Evolutionary conservation across 108 stramenopile species (phyloP).

Genomic region (Nitzschia sp.): DNA sequence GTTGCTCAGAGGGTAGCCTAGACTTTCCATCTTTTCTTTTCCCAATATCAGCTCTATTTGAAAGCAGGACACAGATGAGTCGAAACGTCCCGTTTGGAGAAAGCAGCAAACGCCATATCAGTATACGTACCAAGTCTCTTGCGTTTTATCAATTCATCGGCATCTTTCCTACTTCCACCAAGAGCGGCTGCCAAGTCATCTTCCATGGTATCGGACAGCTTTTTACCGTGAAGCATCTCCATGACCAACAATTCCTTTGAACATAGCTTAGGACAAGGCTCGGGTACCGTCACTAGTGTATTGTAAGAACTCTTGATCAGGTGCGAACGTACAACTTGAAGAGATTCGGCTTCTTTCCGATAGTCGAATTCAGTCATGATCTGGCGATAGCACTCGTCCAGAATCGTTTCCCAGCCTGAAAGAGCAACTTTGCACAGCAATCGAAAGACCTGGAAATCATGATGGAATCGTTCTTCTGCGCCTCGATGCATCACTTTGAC

Average conservation of each 20-base stretch:
- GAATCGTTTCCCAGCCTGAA: conserved; percentile 69
- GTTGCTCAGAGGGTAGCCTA: neutral
- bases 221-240: conserved; percentile 64
- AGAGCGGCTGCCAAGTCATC: conserved; percentile 42
- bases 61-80: too few species aligned
- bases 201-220: conserved; percentile 56
- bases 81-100: neutral
- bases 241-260: conserved; percentile 68
- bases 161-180: conserved; percentile 39
- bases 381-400: conserved; percentile 62
- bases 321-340: conserved; percentile 49
- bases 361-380: conserved; percentile 81
- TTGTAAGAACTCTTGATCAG: conserved; percentile 40
- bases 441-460: conserved; percentile 71
- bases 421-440: conserved; percentile 67
- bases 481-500: conserved; percentile 76
- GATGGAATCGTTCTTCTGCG: conserved; percentile 57
- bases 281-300: conserved; percentile 32
- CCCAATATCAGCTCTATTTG: conserved; percentile 39
- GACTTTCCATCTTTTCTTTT: conserved; percentile 16
- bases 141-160: conserved; percentile 37
- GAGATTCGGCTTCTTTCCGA: conserved; percentile 48
- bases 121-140: conserved; percentile 35
- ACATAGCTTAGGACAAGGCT: conserved; percentile 49
- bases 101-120: neutral